These are phyloP conservation scores for Boletus tomentosulus DNA, from an alignment of 768 basidiomycete genomes.

Conservation along the genomic window DNA sequence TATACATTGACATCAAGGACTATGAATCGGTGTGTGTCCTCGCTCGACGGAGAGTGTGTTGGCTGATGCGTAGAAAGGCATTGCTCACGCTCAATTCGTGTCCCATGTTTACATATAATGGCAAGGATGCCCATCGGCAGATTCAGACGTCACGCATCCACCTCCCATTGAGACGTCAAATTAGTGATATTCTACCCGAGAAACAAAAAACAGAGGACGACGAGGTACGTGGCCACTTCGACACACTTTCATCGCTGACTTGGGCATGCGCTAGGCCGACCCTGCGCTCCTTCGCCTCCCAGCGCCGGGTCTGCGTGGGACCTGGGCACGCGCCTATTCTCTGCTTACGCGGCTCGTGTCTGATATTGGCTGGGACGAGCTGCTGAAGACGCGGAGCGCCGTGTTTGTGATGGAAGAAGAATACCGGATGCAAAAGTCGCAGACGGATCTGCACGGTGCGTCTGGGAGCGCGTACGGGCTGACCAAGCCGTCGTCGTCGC, in stretches of 20 bases:
- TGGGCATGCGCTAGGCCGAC: constrained; percentile 62
- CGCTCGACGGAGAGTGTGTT: background rate
- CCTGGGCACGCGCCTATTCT: constrained; percentile 92
- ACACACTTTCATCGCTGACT: background rate
- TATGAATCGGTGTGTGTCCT: constrained; percentile 57
- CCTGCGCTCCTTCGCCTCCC: constrained; percentile 92
- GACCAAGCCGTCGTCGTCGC: constrained; percentile 19
- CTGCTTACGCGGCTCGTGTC: constrained; percentile 88
- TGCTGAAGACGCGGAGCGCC: constrained; percentile 86
- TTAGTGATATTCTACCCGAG: constrained; percentile 88
- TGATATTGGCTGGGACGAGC: constrained; percentile 98
- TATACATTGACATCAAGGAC: constrained; percentile 87
- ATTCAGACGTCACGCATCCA: constrained; percentile 78
- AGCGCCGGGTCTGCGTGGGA: constrained; percentile 89
- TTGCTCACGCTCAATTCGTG: constrained; percentile 96
- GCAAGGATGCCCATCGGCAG: constrained; percentile 86
- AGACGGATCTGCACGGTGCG: constrained; percentile 56
- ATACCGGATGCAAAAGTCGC: constrained; percentile 93
- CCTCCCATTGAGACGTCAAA: constrained; percentile 79
- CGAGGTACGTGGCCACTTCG: constrained; percentile 44
- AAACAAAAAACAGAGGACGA: constrained; percentile 79
- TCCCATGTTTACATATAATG: constrained; percentile 99
- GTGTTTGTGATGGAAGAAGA: constrained; percentile 99
- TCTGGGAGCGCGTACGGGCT: constrained; percentile 16
- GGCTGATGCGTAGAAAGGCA: constrained; percentile 38